A percentile compares a stretch with the other conserved stretches of the same genome.
Conservation (phyloP, 2,329 filamentous ascomycete genomes). For the Fusarium fracticaudum region DNA sequence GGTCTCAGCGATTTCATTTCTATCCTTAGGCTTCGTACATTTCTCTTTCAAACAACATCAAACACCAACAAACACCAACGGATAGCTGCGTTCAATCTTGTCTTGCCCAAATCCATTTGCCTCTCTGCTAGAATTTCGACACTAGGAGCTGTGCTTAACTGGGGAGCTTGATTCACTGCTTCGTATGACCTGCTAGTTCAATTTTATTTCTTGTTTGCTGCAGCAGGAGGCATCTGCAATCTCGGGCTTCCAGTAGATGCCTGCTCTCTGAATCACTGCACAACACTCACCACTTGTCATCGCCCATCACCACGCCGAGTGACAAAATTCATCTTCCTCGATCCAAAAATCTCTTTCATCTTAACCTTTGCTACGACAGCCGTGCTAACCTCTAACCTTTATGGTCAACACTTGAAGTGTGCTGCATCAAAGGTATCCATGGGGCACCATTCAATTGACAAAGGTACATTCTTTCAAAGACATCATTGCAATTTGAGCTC, state of each 20-base stretch:
- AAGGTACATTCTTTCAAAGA: not conserved
- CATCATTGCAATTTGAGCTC: too few relatives aligned
- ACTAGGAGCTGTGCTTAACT: not conserved
- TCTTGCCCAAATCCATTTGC: not conserved
- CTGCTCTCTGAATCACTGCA: constrained; percentile 19
- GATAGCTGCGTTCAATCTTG: not conserved
- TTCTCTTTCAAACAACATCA: not conserved
- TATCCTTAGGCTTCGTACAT: not conserved
- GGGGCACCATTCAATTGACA: not conserved
- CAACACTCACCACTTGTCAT: not conserved
- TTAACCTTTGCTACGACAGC: not conserved
- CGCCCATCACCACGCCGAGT: not conserved
- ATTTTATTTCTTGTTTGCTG: not conserved
- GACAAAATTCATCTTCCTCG: not conserved
- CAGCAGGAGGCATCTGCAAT: not conserved
- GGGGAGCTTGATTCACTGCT: not conserved
- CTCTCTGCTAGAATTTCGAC: not conserved
- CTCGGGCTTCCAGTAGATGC: not conserved
- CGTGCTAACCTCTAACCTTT: not conserved
- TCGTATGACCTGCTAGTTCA: not conserved
- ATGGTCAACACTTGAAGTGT: not conserved
- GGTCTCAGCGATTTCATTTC: not conserved
- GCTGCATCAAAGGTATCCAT: not conserved
- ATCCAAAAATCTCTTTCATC: not conserved
- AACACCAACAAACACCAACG: not conserved